Base-by-base conservation (phyloP, 805 yeast species). In the Wickerhamomyces pijperi region DNA sequence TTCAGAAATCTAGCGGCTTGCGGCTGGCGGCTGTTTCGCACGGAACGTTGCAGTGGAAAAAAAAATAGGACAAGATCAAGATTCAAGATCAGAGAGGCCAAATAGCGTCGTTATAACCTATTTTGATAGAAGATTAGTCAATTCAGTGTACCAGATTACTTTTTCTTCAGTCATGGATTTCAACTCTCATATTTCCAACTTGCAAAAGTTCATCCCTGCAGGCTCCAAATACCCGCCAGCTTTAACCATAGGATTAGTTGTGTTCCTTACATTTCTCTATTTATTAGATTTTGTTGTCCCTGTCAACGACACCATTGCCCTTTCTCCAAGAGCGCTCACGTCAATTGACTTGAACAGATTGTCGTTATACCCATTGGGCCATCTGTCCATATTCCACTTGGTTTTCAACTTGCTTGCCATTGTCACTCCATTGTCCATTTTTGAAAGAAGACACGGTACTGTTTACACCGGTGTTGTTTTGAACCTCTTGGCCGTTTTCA, bases 401-500 rank as follows among this genome's bases (percentile, higher is more conserved):
- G 35, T 71, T 4, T 59, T 81, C 49, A 85, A 84, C 49, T 41
- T 74, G 8, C 43, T 74, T 31, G 70, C 80, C 1, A 53, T 86
- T 35, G 63, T 71, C 42, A 70, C 80, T 1, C 76, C 82, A 17
- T 56, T 85, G 49, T 64, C 78, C 12, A 64, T 67, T 38, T 86
- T 78, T 57, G 96, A 86, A 63, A 62, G 68, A 40, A 55, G 60
- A 18, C 80, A 84, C 51, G 97, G 96, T 5, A 85, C 97, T 0
- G 81, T 86, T 3, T 75, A 84, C 57, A 82, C 95, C 4, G 95
- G 94, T 4, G 65, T 87, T 35, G 78, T 86, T 14, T 63, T 87
- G 41, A 86, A 85, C 55, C 52, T 82, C 19, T 58, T 81, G 36
- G 83, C 94, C 2, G 76, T 80, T 2, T 57, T 74, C 4, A 70